Evolutionary conservation across 2,329 filamentous ascomycete species (phyloP).

Genomic region (Diaporthe vexans): DNA sequence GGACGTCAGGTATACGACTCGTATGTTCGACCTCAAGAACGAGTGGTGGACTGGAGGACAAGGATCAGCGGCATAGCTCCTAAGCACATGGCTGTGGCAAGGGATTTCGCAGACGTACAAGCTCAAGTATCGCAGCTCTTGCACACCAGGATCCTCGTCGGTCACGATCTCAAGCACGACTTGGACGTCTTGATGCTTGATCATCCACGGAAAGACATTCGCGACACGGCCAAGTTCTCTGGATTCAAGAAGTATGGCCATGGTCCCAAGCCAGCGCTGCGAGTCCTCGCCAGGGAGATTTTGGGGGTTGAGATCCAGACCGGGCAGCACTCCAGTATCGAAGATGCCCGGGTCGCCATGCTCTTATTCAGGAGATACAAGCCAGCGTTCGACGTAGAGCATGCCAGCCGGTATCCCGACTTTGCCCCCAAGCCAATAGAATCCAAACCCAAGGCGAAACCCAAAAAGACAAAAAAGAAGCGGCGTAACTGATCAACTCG

Average conservation of each 20-base stretch:
- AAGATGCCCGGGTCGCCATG: conserved; percentile 93
- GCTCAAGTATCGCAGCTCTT: conserved; percentile 77
- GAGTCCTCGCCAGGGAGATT: conserved; percentile 68
- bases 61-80: conserved; percentile 85
- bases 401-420: conserved; percentile 74
- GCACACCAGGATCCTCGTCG: conserved; percentile 80
- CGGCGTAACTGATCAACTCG: conserved; percentile 48
- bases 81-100: conserved; percentile 77
- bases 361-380: conserved; percentile 88
- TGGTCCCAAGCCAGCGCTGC: conserved; percentile 78
- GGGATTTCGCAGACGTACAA: conserved; percentile 84
- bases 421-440: conserved; percentile 39
- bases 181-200: conserved; percentile 81
- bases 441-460: conserved; percentile 52
- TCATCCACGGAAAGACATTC: conserved; percentile 82
- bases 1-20: conserved; percentile 94
- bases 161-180: conserved; percentile 86
- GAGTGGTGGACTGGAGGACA: conserved; percentile 92
- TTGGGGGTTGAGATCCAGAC: conserved; percentile 74
- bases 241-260: conserved; percentile 79
- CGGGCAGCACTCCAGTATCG: conserved; percentile 75
- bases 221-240: conserved; percentile 86
- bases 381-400: conserved; percentile 85
- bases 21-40: conserved; percentile 83
- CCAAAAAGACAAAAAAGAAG: conserved; percentile 60